Base-by-base conservation (phyloP, 129 eudicot genomes). In the Pulicaria dysenterica region DNA sequence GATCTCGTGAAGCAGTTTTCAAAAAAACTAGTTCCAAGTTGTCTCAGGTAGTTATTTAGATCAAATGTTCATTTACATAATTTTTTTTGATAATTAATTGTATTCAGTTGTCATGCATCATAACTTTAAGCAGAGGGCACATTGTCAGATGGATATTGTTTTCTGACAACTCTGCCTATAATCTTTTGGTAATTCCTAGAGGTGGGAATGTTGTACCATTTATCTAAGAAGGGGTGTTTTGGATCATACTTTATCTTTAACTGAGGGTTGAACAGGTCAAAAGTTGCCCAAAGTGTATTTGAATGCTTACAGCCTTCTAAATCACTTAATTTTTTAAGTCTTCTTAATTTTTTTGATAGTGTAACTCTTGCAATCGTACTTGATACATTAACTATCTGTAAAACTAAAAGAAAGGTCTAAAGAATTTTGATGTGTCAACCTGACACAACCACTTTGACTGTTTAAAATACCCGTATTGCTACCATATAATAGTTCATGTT, bases 11-110 rank as follows among this genome's bases (percentile, higher is more conserved):
- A 82, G 74, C 72, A 12, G 80, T 83, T 61, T 66, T 92, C 15
- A 72, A 78, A 59, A 89, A 73, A 82, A 87, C 92, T 24, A 81
- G 56, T 44, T 58, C 80, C 66, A 92, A 85, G 72, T 58, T 94
- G 75, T 85, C 95, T 60, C 66, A 67, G 95, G 98, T 87, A 89
- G 64, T 76, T 36, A 45, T 80, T 13, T 40, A 73, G 42, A 69
- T 80, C 63, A 56, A 58, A 50, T 10, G 58, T 44, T 55, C 40
- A 31, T 41, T 17, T 41, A 13, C 38, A 16, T 15, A 5, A 15
- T 1, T 70, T 9, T 64, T 16, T 12, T 36, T 49, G 7, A 17
- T 13, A 64, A 49, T 67, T 14, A 49, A 5, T n/a, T 39, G 59
- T 34, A 10, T 49, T 7, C 34, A 36, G 2, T 3, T 3, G 34